phyloP scores from a whole-genome alignment of 2,329 filamentous ascomycete species.

The Nemania sp. region DNA sequence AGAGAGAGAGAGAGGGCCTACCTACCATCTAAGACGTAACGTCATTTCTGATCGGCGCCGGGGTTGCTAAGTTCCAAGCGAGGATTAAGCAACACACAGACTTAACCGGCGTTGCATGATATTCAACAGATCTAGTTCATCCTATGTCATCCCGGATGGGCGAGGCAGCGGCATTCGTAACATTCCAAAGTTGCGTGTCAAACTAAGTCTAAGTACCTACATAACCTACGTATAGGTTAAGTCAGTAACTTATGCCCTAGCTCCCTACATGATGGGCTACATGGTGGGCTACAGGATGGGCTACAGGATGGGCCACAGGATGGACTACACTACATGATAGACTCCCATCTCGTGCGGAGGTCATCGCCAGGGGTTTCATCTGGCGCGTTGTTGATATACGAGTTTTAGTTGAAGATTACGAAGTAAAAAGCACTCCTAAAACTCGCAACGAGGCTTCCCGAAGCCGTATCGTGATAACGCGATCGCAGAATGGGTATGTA shows the following conservation, averaged over 20 bases:
- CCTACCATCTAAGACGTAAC: conserved; percentile 29
- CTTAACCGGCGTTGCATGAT: conserved; percentile 23
- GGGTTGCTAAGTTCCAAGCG: conserved; percentile 9
- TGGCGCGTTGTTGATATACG: neutral
- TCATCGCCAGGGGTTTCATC: neutral
- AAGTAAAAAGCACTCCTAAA: neutral
- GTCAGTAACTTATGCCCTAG: neutral
- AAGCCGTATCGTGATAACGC: neutral
- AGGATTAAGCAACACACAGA: conserved; percentile 21
- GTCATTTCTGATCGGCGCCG: conserved; percentile 38
- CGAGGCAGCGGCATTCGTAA: conserved; percentile 21
- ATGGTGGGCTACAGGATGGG: neutral
- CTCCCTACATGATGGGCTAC: too few relatives aligned
- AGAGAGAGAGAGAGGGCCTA: too few relatives aligned
- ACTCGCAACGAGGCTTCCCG: neutral
- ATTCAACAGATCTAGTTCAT: conserved; percentile 37
- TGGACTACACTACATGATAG: too few relatives aligned
- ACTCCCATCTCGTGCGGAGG: too few relatives aligned
- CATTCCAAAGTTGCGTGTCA: conserved; percentile 24
- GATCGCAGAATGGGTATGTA: neutral
- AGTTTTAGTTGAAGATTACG: too few relatives aligned
- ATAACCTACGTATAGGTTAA: conserved; percentile 24
- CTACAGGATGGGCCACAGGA: neutral
- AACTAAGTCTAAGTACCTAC: conserved; percentile 13
- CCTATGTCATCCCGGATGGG: conserved; percentile 32